Evolutionary conservation across 257 asterid genomes (phyloP), one percentile per base, ranked within the genome.

Genomic region (Apocynum venetum): DNA sequence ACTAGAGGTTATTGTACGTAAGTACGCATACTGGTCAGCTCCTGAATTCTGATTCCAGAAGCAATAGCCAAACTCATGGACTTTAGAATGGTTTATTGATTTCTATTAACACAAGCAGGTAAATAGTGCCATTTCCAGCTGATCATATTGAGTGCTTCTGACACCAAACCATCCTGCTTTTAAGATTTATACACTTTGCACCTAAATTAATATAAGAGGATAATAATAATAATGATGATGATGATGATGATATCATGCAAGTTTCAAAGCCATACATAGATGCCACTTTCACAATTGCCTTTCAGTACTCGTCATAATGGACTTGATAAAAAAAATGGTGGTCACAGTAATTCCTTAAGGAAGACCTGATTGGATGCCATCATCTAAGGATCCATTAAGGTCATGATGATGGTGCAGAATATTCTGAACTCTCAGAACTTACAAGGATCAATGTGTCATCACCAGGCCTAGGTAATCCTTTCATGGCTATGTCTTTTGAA

Each of bases 391-490:
- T 70, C 31, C 73, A 72, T 60, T 25, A 17, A 56, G 72, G 72
- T 36, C 17, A 57, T 57, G 17, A 47, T 17, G 15, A 4, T 67
- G 36, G 73, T 68, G 51, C 43, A 35, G 38, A 38, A 64, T 19
- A 17, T 1, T 35, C 44, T 73, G 25, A 73, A 15, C 40, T 51
- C 61, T 53, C 75, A 84, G 77, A 67, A 84, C 98, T 90, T 92
- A 94, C 98, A 63, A 95, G 96, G 78, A 95, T 81, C 60, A 95
- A 86, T 74, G 96, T 79, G 83, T 95, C 99, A 70, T 91, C 93
- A 80, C 89, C 83, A 71, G 99, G 99, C 55, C 80, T 77, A 81
- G 97, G 98, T 83, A 95, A 88, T 79, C 99, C 99, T 88, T 95
- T 95, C 81, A 86, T 85, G 53, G 78, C 90, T 97, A 93, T 89